phyloP scores from a whole-genome alignment of 441 rosid species.

The Gossypium trilobum region DNA sequence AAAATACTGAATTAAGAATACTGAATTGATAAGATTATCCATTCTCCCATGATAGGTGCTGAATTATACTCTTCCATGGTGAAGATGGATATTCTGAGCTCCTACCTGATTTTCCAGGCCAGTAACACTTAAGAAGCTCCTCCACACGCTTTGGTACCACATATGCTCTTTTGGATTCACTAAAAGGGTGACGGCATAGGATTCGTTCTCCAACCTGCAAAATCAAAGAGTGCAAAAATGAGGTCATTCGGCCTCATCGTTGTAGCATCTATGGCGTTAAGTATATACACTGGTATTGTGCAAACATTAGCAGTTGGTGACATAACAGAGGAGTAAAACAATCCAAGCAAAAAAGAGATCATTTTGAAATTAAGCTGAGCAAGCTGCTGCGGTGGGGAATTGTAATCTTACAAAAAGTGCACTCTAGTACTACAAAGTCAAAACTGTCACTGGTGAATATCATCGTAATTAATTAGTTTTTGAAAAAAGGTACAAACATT shows the following conservation, averaged over 20 bases:
- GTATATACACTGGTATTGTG: neutral
- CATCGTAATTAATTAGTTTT: neutral
- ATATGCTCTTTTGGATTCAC: conserved; percentile 85
- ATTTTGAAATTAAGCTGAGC: neutral
- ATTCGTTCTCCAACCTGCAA: conserved; percentile 72
- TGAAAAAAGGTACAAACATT: neutral
- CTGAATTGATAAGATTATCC: neutral
- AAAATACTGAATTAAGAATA: neutral
- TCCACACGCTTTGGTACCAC: conserved; percentile 84
- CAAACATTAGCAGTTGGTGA: neutral
- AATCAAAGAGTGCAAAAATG: conserved; percentile 5
- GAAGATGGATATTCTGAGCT: conserved; percentile 3
- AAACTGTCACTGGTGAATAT: neutral
- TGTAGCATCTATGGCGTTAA: neutral
- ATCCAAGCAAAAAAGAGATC: neutral
- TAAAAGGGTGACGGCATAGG: conserved; percentile 86
- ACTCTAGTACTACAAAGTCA: neutral
- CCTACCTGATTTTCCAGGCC: conserved; percentile 87
- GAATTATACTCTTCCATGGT: neutral
- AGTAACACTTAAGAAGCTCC: conserved; percentile 80
- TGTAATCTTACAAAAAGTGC: neutral
- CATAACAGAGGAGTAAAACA: neutral
- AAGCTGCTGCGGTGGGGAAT: neutral
- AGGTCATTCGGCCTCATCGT: neutral
- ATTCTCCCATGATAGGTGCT: neutral